Evolutionary conservation across 208 protist genomes (phyloP), one percentile per base, ranked within the genome.

Genomic region (Wallacemonas collosoma): DNA sequence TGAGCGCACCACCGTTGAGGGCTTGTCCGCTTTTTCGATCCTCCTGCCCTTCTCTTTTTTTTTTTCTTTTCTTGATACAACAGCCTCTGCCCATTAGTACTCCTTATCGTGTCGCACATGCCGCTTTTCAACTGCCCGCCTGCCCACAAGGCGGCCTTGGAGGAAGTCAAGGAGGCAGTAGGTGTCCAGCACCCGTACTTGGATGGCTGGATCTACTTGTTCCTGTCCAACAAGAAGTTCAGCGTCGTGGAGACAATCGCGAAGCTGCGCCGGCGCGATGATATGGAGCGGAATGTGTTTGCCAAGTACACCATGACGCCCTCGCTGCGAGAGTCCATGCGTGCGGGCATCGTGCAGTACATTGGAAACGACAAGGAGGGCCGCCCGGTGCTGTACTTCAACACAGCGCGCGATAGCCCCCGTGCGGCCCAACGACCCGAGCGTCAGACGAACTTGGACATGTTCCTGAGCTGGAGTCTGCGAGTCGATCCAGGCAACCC

Each of bases 151-250:
- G 77, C 69, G 41, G 77, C 73, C 11, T 55, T 95, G 47, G 80
- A 90, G 51, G 86, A 83, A 56, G 85, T 95, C 63, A 93, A 93
- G 77, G 54, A 58, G 36, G 72, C 72, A 1, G 54, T 95, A 0
- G 79, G 76, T 39, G 80, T 95, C 11, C 53, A 58, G 11, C 80
- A 91, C 75, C 11, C 54, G 61, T 85, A 91, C 68, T 72, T 93
- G 3, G 87, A 93, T 60, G 79, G 79, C 40, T 95, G 90, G 87
- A 53, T 95, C 0, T 93, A 90, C 58, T 68, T 83, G 12, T 95
- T 93, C 56, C 73, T 91, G 6, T 73, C 83, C n/a, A 95, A 95
- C 70, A 95, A 95, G 71, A 88, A 92, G 39, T 95, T 86, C 41
- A 75, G 91, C 62, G 58, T 93, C 3, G 50, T 74, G 26, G 89